phyloP scores from a whole-genome alignment of 306 rosid species.

The Prinsepia uniflora region DNA sequence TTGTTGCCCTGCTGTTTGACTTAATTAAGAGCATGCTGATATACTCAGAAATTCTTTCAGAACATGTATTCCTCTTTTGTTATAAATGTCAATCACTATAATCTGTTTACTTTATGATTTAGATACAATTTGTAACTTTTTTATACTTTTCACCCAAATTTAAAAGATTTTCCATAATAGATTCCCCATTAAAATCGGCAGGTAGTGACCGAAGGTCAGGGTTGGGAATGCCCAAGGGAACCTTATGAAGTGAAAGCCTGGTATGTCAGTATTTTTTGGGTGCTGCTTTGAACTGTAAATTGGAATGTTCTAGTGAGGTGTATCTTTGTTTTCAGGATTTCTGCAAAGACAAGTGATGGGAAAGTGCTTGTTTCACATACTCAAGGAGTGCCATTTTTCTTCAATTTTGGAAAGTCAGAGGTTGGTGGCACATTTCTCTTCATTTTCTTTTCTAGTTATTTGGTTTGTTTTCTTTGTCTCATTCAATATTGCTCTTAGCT shows the following conservation, averaged over 20 bases:
- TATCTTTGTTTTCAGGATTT: slow-evolving; percentile 60
- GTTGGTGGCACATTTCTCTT: slow-evolving; percentile 33
- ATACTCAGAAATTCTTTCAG: slow-evolving; percentile 5
- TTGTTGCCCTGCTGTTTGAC: neutral
- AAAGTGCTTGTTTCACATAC: slow-evolving; percentile 57
- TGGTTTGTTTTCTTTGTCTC: neutral
- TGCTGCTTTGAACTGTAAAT: slow-evolving; percentile 18
- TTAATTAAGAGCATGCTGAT: slow-evolving; percentile 17
- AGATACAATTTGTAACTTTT: neutral
- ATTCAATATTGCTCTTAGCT: neutral
- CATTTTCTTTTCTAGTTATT: slow-evolving; percentile 6
- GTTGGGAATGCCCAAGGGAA: slow-evolving; percentile 97
- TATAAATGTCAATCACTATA: neutral
- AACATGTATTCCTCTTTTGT: neutral
- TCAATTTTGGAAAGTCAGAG: slow-evolving; percentile 92
- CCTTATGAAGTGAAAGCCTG: slow-evolving; percentile 98
- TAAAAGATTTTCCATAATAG: slow-evolving; percentile 6
- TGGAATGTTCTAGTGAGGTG: slow-evolving; percentile 22
- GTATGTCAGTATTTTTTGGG: slow-evolving; percentile 34
- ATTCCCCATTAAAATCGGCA: slow-evolving; percentile 29
- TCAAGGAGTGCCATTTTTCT: slow-evolving; percentile 75
- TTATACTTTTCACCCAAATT: neutral
- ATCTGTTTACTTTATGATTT: neutral
- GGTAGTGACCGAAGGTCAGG: slow-evolving; percentile 80
- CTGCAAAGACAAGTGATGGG: slow-evolving; percentile 68